Base-by-base conservation (phyloP, 306 rosid species). In the Castanea mollissima region DNA sequence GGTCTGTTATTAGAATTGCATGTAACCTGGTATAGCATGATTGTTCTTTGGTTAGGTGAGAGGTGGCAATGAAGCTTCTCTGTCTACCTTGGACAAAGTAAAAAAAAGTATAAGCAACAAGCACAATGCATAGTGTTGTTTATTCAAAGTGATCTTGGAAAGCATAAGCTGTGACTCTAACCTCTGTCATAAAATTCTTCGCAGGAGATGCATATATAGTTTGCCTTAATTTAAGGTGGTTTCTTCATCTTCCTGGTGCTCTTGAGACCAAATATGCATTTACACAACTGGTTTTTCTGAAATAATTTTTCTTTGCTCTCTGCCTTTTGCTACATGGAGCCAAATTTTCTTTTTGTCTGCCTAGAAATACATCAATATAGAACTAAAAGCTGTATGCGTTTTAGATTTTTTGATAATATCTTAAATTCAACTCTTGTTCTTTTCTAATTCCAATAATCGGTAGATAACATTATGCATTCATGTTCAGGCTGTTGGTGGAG, bases 401-500 rank as follows among this genome's bases (percentile, higher is more conserved):
- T 31, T 64, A 64, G 7, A 1, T 2, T 29, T 16, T 59, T 31
- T 64, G 44, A 5, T 7, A 25, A 10, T 25, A 46, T 71, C n/a
- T 78, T 18, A 27, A 78, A 13, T 72, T 54, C 68, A 55, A 6
- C 31, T 38, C 16, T 0, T 13, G n/a, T 20, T 73, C 16, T 62
- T 41, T 20, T 25, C 4, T 18, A 1, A 44, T 55, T 52, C 46
- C 16, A 14, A 18, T 59, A 1, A 71, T 70, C 13, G 41, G 5
- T 69, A 71, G 69, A 69, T 74, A 19, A 71, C 34, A 58, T 69
- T 60, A 12, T 79, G 21, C 44, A 71, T 81, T 69, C 82, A 76
- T 87, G 77, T 87, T 77, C 86, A 94, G 99, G 86, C 84, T 94
- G 87, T 80, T 94, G 79, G 95, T 94, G 76, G 99, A 92, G 90